Conservation (phyloP, 2,329 filamentous ascomycete genomes). For the Trichocomaceae sp. region DNA sequence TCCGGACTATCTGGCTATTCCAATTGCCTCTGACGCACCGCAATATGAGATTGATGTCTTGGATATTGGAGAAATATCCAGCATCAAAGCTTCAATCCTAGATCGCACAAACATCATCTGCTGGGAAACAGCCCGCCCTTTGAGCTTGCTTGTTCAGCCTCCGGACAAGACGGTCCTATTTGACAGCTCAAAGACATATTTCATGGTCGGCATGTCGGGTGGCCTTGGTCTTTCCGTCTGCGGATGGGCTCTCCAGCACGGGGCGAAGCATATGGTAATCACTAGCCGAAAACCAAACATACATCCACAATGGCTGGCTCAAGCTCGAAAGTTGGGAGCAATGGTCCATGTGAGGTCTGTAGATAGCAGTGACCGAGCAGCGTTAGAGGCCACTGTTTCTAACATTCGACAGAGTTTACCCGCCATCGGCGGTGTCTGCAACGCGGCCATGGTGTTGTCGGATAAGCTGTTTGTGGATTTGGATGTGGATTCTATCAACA, state of each 20-base stretch:
- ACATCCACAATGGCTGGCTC: neutral
- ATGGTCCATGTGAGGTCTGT: neutral
- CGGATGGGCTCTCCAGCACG: conserved; percentile 25
- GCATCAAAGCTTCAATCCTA: too few relatives aligned
- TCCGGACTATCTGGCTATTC: too few relatives aligned
- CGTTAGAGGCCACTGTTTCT: neutral
- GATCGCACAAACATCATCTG: neutral
- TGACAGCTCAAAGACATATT: conserved; percentile 21
- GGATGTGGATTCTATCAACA: conserved; percentile 17
- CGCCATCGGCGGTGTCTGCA: neutral
- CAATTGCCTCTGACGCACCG: too few relatives aligned
- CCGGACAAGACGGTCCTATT: too few relatives aligned
- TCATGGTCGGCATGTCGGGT: conserved; percentile 25
- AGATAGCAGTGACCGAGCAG: too few relatives aligned
- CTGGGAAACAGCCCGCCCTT: neutral
- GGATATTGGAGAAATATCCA: neutral
- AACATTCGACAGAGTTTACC: neutral
- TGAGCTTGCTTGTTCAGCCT: neutral
- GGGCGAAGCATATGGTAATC: conserved; percentile 24
- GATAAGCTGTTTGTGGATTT: too few relatives aligned
- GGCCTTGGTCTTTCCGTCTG: conserved; percentile 26
- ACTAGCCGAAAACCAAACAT: conserved; percentile 26
- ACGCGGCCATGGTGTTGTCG: too few relatives aligned
- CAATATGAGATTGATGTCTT: too few relatives aligned
- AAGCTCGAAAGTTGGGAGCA: neutral